A percentile compares a stretch with the other conserved stretches of the same genome.
Conservation (phyloP, 306 rosid species). For the Vicia villosa region DNA sequence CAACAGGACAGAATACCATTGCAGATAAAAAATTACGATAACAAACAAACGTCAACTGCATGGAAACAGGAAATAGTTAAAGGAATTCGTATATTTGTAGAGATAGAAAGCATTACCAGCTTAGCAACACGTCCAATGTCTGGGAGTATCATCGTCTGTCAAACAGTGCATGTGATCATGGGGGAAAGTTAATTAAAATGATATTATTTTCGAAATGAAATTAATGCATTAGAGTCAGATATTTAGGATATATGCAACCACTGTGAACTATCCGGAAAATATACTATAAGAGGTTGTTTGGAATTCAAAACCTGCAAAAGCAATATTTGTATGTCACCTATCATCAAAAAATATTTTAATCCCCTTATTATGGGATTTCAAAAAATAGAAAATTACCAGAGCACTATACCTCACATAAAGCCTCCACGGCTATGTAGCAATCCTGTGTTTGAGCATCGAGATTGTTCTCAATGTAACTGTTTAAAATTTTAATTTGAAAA, state of each 20-base stretch:
- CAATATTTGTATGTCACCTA: conserved; percentile 27
- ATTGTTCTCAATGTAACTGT: conserved; percentile 81
- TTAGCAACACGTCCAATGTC: conserved; percentile 76
- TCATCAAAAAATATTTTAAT: not conserved
- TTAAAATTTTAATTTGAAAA: conserved; percentile 30
- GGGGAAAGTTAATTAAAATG: conserved; percentile 20
- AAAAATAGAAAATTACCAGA: conserved; percentile 16
- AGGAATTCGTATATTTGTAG: conserved; percentile 12
- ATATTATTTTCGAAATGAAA: conserved; percentile 7
- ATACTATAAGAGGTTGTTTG: conserved; percentile 79
- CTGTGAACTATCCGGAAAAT: too few species aligned
- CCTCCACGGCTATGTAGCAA: conserved; percentile 77
- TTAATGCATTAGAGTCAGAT: conserved; percentile 12
- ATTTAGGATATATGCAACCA: conserved; percentile 63
- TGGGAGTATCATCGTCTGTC: conserved; percentile 96
- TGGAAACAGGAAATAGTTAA: conserved; percentile 8
- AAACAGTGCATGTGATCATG: conserved; percentile 17
- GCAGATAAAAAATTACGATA: conserved; percentile 4
- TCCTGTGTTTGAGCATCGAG: conserved; percentile 71
- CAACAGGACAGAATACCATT: conserved; percentile 11
- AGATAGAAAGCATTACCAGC: conserved; percentile 67
- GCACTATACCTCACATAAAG: too few species aligned
- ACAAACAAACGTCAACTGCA: not conserved
- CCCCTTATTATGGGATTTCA: conserved; percentile 11
- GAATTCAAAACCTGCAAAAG: conserved; percentile 69